Evolutionary conservation across 495 filamentous ascomycete genomes (phyloP), one percentile per base, ranked within the genome.

Genomic region (Lasiosphaeris hirsuta): DNA sequence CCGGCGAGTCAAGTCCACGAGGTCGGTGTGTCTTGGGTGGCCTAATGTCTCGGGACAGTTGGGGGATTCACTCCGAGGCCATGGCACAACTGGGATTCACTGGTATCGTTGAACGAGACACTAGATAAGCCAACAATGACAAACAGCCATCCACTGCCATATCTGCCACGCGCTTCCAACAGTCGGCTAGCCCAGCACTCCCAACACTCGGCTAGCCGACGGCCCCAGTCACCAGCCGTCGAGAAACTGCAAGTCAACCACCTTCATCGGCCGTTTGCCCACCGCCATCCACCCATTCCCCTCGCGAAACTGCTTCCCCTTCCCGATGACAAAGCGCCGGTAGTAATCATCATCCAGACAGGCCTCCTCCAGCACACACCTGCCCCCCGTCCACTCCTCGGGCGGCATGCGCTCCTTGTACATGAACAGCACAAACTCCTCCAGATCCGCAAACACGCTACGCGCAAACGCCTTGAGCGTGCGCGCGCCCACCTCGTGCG

Each of bases 401-500:
- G 67, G 67, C 37, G 67, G 67, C 50, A 57, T 14, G 14, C 48
- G 54, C 7, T 63, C 64, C 8, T 56, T 23, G 15, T 65, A 69
- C 56, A 58, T 55, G 40, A 67, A 63, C 46, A 69, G 48, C 15
- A 57, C 54, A 50, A 69, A 69, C 56, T 65, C 58, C 9, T 69
- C 67, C 1, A 69, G 17, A 9, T 69, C 62, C 18, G 51, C 51
- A 56, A 69, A 67, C 13, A 62, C 50, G 17, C 60, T 65, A 9
- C 53, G 40, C 18, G 64, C 56, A 62, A 67, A 67, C 14, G 61
- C 60, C 37, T 56, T 59, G 18, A 69, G 59, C 34, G 64, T 65
- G 4, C 54, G 56, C 19, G 62, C 65, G 9, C 60, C 62, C 0
- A 56, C 61, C 53, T 53, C 51, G 61, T 84, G 86, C 57, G 80